Conservation (phyloP, 176 grass and related monocot species). For the Aechmea fasciata region DNA sequence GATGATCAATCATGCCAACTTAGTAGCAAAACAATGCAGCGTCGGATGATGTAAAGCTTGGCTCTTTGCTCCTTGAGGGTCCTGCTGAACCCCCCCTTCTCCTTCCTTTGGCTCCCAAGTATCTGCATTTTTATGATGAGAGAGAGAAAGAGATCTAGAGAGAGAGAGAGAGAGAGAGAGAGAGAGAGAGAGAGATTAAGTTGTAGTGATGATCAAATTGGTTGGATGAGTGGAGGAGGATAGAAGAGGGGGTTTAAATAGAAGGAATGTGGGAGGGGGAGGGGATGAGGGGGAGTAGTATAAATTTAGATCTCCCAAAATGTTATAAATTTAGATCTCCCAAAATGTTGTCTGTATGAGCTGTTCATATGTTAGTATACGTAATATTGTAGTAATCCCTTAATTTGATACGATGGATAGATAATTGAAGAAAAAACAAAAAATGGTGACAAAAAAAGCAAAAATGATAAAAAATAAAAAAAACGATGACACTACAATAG, state of each 20-base stretch:
- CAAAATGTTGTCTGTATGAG: too few relatives aligned
- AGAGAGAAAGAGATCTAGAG: too few relatives aligned
- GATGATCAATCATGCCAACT: conserved; percentile 30
- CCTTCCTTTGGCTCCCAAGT: conserved; percentile 15
- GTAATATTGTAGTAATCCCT: too few relatives aligned
- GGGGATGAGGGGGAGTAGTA: background rate
- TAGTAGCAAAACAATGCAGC: conserved; percentile 25
- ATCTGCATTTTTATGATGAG: conserved; percentile 14
- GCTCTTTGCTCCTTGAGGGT: conserved; percentile 23
- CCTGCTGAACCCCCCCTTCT: conserved; percentile 28
- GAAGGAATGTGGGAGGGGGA: background rate
- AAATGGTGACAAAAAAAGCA: too few relatives aligned
- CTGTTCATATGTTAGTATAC: too few relatives aligned
- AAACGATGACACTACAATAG: too few relatives aligned
- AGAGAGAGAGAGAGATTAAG: background rate
- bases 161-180: too few relatives aligned
- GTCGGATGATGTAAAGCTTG: conserved; percentile 31
- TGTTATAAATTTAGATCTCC: too few relatives aligned
- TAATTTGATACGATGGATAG: too few relatives aligned
- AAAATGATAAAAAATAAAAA: too few relatives aligned
- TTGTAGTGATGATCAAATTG: background rate
- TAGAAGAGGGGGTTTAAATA: background rate
- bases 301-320: too few relatives aligned
- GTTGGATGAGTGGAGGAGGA: background rate
- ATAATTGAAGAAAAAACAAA: too few relatives aligned